Percentiles rank a stretch among this genome's conserved stretches.
Conservation (phyloP, 306 rosid genomes). For the Acacia crassicarpa region DNA sequence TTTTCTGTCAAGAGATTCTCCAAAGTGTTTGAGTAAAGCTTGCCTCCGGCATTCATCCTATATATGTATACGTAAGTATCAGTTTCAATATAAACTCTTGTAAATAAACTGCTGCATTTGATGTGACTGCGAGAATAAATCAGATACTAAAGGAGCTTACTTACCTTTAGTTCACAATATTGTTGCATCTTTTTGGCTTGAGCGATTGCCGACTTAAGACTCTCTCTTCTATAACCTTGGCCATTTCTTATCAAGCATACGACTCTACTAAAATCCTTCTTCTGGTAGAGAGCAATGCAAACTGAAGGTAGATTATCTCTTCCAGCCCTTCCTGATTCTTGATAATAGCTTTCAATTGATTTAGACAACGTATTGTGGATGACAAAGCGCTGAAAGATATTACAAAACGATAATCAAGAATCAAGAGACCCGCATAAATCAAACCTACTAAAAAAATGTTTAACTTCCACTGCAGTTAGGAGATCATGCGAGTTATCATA, state of each 20-base stretch:
- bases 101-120: conserved; percentile 8
- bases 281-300: conserved; percentile 83
- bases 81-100: background rate
- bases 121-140: background rate
- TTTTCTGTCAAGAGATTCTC: conserved; percentile 72
- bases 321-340: conserved; percentile 99
- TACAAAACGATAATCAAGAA: background rate
- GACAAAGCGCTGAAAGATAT: conserved; percentile 75
- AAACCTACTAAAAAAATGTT: background rate
- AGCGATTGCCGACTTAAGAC: conserved; percentile 74
- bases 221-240: conserved; percentile 60
- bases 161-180: conserved; percentile 90
- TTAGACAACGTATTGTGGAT: conserved; percentile 91
- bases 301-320: conserved; percentile 83
- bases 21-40: conserved; percentile 79
- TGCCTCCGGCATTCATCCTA: conserved; percentile 88
- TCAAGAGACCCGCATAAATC: background rate
- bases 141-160: conserved; percentile 27
- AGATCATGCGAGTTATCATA: conserved; percentile 6
- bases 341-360: conserved; percentile 95
- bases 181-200: conserved; percentile 91
- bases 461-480: background rate
- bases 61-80: background rate
- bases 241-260: conserved; percentile 94
- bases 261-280: conserved; percentile 93